Percentiles rank a stretch among this genome's conserved stretches.
phyloP scores from a whole-genome alignment of 2,329 filamentous ascomycete genomes.

The Epichloe sylvatica region DNA sequence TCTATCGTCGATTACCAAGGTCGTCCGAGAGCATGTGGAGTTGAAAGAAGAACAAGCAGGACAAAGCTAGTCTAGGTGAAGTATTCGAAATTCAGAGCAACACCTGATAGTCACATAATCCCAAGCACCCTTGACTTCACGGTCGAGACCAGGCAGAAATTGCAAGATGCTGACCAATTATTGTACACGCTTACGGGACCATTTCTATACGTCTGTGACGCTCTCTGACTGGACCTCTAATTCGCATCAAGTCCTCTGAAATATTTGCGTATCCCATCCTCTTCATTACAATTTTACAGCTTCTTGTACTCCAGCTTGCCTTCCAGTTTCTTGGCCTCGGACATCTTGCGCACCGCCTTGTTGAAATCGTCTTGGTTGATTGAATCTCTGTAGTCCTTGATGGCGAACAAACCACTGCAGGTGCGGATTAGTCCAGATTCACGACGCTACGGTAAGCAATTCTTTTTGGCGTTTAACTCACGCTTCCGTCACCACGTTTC shows the following conservation, averaged over 20 bases:
- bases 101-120: too few species aligned
- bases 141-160: not conserved
- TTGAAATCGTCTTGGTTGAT: slow-evolving; percentile 99
- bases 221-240: not conserved
- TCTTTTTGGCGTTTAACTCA: slow-evolving; percentile 38
- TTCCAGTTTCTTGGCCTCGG: slow-evolving; percentile 94
- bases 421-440: not conserved
- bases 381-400: slow-evolving; percentile 93
- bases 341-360: slow-evolving; percentile 95
- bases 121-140: too few species aligned
- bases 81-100: too few species aligned
- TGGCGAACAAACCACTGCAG: slow-evolving; percentile 76
- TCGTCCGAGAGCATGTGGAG: too few species aligned
- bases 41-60: too few species aligned
- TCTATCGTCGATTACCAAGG: too few species aligned
- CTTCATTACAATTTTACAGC: slow-evolving; percentile 40
- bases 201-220: not conserved
- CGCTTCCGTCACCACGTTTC: slow-evolving; percentile 98
- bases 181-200: not conserved
- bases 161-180: not conserved
- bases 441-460: not conserved
- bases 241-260: not conserved
- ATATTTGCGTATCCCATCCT: not conserved
- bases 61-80: too few species aligned
- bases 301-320: slow-evolving; percentile 98